Conservation (phyloP, 2,329 filamentous ascomycete species). For the Pseudocercospora fijiensis region DNA sequence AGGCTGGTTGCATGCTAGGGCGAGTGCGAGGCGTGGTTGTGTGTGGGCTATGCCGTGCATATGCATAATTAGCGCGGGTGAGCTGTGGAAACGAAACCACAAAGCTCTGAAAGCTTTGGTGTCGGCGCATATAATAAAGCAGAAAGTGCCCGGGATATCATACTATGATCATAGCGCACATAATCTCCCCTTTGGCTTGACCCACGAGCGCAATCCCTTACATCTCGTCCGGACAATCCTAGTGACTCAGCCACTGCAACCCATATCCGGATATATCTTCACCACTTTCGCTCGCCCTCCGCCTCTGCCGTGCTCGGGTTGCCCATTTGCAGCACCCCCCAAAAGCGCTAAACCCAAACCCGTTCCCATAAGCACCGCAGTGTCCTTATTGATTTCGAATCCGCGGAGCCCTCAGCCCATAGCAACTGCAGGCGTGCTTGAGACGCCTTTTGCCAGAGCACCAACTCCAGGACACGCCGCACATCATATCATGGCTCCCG, state of each 20-base stretch:
- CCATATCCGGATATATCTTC: not conserved
- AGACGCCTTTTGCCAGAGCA: slow-evolving; percentile 4
- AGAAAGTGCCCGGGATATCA: not conserved
- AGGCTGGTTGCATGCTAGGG: not conserved
- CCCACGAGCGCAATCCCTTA: slow-evolving; percentile 1
- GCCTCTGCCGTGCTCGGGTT: no score
- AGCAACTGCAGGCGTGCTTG: not conserved
- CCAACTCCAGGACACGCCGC: not conserved
- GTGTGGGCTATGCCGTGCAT: not conserved
- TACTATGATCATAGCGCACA: no score
- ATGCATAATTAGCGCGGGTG: not conserved
- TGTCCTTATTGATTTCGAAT: not conserved
- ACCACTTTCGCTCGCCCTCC: slow-evolving; percentile 5
- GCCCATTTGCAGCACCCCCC: slow-evolving; percentile 14
- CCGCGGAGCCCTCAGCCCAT: not conserved
- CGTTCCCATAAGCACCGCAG: slow-evolving; percentile 5
- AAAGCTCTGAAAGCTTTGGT: slow-evolving; percentile 1
- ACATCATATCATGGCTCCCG: slow-evolving; percentile 23
- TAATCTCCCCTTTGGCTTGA: not conserved
- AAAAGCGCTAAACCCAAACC: slow-evolving; percentile 19
- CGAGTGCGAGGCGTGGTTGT: not conserved
- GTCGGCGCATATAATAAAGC: not conserved
- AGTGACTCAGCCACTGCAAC: not conserved
- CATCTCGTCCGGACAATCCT: not conserved
- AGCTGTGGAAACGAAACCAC: not conserved